Base-by-base conservation (phyloP, 1,284 basidiomycete species). In the Cutaneotrichosporon spelunceum region DNA sequence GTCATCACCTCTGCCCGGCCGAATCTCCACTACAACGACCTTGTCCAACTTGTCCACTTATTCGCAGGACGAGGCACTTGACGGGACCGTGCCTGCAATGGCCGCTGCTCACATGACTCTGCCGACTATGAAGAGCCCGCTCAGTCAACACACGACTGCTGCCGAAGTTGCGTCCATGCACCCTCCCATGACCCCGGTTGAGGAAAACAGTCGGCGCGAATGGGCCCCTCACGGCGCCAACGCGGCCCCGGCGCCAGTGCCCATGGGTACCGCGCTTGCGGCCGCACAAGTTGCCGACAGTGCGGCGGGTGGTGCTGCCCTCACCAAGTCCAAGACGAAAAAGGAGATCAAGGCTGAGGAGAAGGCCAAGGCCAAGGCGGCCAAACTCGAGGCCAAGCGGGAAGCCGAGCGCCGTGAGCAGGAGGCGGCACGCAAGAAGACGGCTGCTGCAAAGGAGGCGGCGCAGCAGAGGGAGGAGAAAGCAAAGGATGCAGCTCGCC, bases 281-380 rank as follows among this genome's bases (percentile, higher is more conserved):
- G 53, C 49, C 16, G 45, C 33, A 3, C 21, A 45, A 21, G 21
- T 54, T 30, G 42, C 42, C 13, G 59, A 23, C 26, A 27, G 48
- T 26, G 61, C 56, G 13, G 39, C 27, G 4, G 56, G 62, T 13
- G 29, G 49, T 3, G 47, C 50, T 13, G 29, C 59, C 13, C 60
- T 61, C 11, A 61, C 64, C 5, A 74, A 73, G 60, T n/a, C 58
- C n/a, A 76, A 90, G 73, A 87, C 90, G 75, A 91, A 90, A 79
- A 85, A 87, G 68, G 87, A 90, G 68, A 80, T 92, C 29, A 83
- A 85, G 45, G 83, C 84, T 58, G 89, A 91, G 69, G 88, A 71
- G 27, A 71, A 71, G 70, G 69, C 65, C 10, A 66, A 62, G 19
- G 70, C 71, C 24, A 68, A 60, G 55, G 53, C 53, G 16, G 56